Evolutionary conservation across 1,139 yeast genomes (phyloP), one percentile per base, ranked within the genome.

Genomic region (Hyphopichia buzzinii): DNA sequence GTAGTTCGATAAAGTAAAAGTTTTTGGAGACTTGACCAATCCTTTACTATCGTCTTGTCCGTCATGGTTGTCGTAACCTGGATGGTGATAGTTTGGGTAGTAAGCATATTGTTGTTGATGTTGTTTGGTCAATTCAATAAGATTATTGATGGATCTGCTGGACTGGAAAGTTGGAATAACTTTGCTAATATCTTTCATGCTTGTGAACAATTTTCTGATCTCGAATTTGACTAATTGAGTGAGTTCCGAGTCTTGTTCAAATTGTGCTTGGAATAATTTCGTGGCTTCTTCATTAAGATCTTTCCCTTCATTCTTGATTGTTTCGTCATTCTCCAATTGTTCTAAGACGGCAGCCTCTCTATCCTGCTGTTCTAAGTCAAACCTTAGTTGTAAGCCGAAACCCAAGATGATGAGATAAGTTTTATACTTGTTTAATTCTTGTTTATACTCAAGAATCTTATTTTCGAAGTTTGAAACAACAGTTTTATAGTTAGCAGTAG

Each of bases 321-420:
- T 30, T 8, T 29, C 43, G 14, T 38, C 45, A 13, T 37, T 27
- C 22, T 33, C 33, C 30, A 34, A 17, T 27, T 30, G 34, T 4
- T 30, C 36, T 11, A 33, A 17, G 11, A 34, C 16, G 13, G 26
- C 29, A 12, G 38, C 50, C 26, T 51, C 52, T 34, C 49, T 53
- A 37, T 63, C 64, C 31, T 54, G 59, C 35, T 57, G 72, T 42
- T 68, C 71, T 40, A 67, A 55, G 39, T 69, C 73, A 41, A 69
- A 67, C 42, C 76, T 61, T 40, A 74, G 59, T 43, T 68, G 72
- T 40, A 75, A 64, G 1, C 76, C 80, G 47, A 65, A 66, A 7
- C 74, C 77, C 34, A 75, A 61, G 33, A 68, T 64, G 32, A 65
- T 57, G 32, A 74, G 58, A 52, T 76, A 76, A 42, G 58, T 60